Evolutionary conservation across 108 stramenopile genomes (phyloP), one percentile per base, ranked within the genome.

Genomic region (Epithemia pelagica): DNA sequence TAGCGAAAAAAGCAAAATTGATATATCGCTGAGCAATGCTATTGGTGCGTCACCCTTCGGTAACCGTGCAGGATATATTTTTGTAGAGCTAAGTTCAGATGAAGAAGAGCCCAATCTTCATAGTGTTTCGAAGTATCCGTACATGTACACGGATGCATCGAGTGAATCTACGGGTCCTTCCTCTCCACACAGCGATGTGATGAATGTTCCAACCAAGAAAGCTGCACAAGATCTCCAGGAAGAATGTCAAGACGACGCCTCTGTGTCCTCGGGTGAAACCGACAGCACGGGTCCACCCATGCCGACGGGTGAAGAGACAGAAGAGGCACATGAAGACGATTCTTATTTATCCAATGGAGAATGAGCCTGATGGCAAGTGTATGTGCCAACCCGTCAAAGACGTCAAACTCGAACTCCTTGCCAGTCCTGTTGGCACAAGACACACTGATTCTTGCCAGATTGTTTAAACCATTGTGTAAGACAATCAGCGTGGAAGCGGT

Each of bases 391-490:
- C 15, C 37, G 5, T 46, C 10, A 46, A 46, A 10, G 37, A 15
- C 37, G n/a, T n/a, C 15, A 46, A 46, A 46, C 37, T 46, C 37
- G 37, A 46, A 46, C 37, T 55, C 65, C 65, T 66, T 55, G 52
- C 82, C 82, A 82, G n/a, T 78, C 74, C 58, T 85, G 84, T 64
- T 89, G 92, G 71, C 96, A 97, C 51, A 97, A 61, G 22, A 93
- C 92, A 70, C 96, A 97, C 27, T 71, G 77, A 65, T 72, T 80
- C 72, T 96, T 95, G 46, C 89, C 89, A 59, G 83, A 87, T 29
- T 75, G 89, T 51, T 71, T 66, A 71, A 97, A 97, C 98, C 98
- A 99, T 72, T 97, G 84, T 54, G 80, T 77, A 24, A 99, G 79
- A 76, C 98, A 99, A 20, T 82, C 72, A 18, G 80, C 62, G 63